Evolutionary conservation across 768 basidiomycete genomes (phyloP).

Genomic region (Rubroboletus pulcherrimus): DNA sequence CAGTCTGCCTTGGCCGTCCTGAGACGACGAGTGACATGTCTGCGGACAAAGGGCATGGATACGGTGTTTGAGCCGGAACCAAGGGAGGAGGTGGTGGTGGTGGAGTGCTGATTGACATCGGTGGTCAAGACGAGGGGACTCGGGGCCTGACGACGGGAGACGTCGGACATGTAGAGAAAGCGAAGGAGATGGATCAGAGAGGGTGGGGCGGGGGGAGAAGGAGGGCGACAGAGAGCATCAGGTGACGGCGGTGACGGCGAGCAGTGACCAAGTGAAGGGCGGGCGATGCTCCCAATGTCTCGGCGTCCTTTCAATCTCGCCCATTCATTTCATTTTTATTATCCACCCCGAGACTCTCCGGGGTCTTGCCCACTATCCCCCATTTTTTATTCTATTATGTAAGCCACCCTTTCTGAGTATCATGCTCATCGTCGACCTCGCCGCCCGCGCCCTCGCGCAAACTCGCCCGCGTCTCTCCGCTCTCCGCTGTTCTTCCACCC

Average conservation of each 20-base stretch:
- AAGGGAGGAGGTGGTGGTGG: constrained; percentile 20
- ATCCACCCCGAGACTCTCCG: constrained; percentile 15
- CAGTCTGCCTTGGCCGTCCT: constrained; percentile 93
- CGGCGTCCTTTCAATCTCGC: constrained; percentile 4
- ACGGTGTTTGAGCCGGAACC: constrained; percentile 69
- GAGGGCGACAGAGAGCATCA: constrained; percentile 16
- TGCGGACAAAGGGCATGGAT: constrained; percentile 88
- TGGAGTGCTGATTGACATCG: constrained; percentile 39
- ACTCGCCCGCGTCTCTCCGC: not conserved
- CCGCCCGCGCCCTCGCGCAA: constrained; percentile 15
- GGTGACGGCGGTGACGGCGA: constrained; percentile 14
- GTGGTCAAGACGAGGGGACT: constrained; percentile 78
- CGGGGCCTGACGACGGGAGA: constrained; percentile 53
- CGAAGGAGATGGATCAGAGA: constrained; percentile 9
- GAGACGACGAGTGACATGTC: constrained; percentile 90
- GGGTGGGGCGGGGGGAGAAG: constrained; percentile 1
- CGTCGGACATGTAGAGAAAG: constrained; percentile 24
- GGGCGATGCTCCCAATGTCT: constrained; percentile 5
- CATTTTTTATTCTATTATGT: constrained; percentile 2
- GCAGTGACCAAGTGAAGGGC: constrained; percentile 18
- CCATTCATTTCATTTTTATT: not conserved
- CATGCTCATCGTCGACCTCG: constrained; percentile 14
- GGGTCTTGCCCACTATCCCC: constrained; percentile 6
- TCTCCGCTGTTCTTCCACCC: constrained; percentile 12
- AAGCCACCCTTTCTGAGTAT: not conserved